A percentile compares a stretch with the other conserved stretches of the same genome.
Evolutionary conservation across 208 protist genomes (phyloP).

Genomic region (Wallacemonas sp.): DNA sequence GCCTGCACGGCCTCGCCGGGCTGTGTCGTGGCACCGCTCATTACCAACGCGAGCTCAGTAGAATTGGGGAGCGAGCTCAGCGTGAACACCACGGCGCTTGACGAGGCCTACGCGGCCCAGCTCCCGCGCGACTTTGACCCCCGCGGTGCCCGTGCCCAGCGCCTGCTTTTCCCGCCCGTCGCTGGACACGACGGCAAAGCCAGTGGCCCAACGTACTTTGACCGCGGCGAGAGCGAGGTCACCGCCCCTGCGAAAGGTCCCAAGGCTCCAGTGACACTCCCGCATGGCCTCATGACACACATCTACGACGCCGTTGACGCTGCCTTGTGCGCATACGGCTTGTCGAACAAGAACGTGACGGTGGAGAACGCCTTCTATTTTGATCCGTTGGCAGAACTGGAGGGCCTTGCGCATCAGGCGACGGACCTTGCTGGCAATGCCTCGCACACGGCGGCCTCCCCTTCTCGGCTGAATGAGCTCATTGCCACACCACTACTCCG

Average conservation of each 20-base stretch:
- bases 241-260: background rate
- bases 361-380: conserved; percentile 23
- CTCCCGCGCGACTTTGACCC: background rate
- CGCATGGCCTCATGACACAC: conserved; percentile 2
- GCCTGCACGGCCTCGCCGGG: background rate
- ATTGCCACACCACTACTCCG: conserved; percentile 40
- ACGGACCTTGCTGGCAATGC: background rate
- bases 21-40: background rate
- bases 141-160: background rate
- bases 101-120: background rate
- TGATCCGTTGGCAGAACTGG: background rate
- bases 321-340: conserved; percentile 43
- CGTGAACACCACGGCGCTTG: background rate
- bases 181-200: conserved; percentile 1
- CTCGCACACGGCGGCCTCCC: background rate
- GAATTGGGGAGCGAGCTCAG: background rate
- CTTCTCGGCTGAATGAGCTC: conserved; percentile 25
- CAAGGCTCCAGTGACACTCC: no score
- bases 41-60: no score
- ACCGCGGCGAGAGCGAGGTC: conserved; percentile 11
- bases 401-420: background rate
- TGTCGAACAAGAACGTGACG: conserved; percentile 21
- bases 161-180: no score
- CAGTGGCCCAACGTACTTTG: conserved; percentile 11
- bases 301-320: conserved; percentile 7